Base-by-base conservation (phyloP, 1,284 basidiomycete species). In the Cystobasidium pallidum region DNA sequence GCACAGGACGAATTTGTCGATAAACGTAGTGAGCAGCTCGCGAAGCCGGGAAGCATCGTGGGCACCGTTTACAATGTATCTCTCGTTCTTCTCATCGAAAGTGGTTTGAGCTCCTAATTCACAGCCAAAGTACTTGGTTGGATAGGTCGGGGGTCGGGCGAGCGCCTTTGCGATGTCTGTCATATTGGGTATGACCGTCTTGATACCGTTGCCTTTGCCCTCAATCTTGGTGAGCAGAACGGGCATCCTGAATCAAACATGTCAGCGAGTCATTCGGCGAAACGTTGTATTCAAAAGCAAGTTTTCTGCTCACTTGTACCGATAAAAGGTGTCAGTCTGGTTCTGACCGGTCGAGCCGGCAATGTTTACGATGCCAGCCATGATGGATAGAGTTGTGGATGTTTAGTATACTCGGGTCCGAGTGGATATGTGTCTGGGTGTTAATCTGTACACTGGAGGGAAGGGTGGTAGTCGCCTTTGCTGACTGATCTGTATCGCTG, bases 191-290 rank as follows among this genome's bases (percentile, higher is more conserved):
- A 96, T 84, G 80, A 97, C 94, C 71, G 96, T 99, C 85, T 99
- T 99, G 85, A 99, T 99, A 76, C 96, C 96, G 81, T 99, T 99
- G 71, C 96, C 96, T 83, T 94, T 94, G 79, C 96, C 96, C 84
- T 99, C 96, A 66, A 99, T 94, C 85, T 99, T 99, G 77, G 91
- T 97, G 78, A 88, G 86, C 74, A 99, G 87, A 74, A 94, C 83
- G 64, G 96, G 96, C 96, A 99, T 99, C 78, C 91, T 91, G 75
- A 41, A 30, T 24, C 3, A 24, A 34, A 28, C 24, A 17, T 43
- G 3, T 66, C 2, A 66, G 34, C 32, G 11, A 17, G 51, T 10
- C 15, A 24, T 39, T 26, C 7, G 43, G 3, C 24, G 7, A 19
- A 26, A 41, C 62, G 10, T 1, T 21, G 21, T 49, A 39, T 21